phyloP scores from a whole-genome alignment of 352 stramenopile genomes.

The Globisporangium emineosum region DNA sequence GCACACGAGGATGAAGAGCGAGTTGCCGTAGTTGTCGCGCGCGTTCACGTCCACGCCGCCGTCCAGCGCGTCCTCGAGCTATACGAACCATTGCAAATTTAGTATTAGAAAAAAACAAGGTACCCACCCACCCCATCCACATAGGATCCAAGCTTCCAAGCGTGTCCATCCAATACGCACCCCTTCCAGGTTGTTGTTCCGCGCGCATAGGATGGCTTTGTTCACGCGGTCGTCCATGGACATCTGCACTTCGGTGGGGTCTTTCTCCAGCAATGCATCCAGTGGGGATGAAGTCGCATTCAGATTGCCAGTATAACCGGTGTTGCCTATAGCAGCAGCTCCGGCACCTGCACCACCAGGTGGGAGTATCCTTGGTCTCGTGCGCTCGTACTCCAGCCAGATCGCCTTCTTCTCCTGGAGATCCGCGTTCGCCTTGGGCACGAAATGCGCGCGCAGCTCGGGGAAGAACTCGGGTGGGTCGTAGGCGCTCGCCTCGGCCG shows the following conservation, averaged over 20 bases:
- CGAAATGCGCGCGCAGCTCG: slow-evolving; percentile 52
- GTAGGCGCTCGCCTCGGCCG: slow-evolving; percentile 52
- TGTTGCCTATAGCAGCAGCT: background rate
- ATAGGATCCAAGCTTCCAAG: background rate
- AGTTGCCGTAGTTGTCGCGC: slow-evolving; percentile 93
- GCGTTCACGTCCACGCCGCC: slow-evolving; percentile 87
- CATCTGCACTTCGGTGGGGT: slow-evolving; percentile 29
- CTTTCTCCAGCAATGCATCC: slow-evolving; percentile 44
- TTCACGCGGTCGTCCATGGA: slow-evolving; percentile 45
- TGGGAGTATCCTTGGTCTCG: background rate
- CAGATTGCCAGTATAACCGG: background rate
- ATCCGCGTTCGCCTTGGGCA: slow-evolving; percentile 49
- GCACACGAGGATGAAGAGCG: slow-evolving; percentile 92
- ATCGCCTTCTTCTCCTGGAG: slow-evolving; percentile 60
- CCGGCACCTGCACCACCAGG: background rate
- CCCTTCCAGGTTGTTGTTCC: slow-evolving; percentile 80
- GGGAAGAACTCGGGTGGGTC: slow-evolving; percentile 59
- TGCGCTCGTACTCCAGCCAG: slow-evolving; percentile 35
- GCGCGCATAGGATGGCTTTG: slow-evolving; percentile 58
- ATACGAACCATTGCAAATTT: slow-evolving; percentile 10
- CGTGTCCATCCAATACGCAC: slow-evolving; percentile 24
- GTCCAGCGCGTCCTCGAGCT: slow-evolving; percentile 89
- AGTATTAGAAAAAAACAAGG: slow-evolving; percentile 1
- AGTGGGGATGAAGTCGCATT: slow-evolving; percentile 29
- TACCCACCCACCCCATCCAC: no score